Base-by-base conservation (phyloP, 345 rosid species). In the Populus deltoides region DNA sequence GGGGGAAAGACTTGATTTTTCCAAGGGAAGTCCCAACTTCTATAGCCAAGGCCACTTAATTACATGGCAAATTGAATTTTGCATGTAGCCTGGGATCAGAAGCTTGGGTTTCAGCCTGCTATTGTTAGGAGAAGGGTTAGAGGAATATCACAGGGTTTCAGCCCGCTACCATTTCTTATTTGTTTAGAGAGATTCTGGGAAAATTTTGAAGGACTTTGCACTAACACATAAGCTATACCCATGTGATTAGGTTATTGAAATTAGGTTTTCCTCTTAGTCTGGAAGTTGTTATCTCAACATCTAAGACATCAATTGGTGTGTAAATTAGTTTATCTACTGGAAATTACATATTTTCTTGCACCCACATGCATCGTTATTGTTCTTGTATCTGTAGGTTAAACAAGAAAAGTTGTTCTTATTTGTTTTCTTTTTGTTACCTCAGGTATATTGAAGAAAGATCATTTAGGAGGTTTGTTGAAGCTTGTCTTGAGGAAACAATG, bases 361-460 rank as follows among this genome's bases (percentile, higher is more conserved):
- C 61, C 22, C 11, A 20, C 3, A 55, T 10, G n/a, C 25, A 24
- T 68, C 41, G 33, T 15, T 7, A 24, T 16, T 25, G 35, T 24
- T 25, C 41, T 25, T 45, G 45, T 65, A 12, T 18, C 3, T 39
- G n/a, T 68, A 22, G 57, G 61, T 41, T 12, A n/a, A 47, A 16
- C 8, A 69, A 33, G 39, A 68, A 31, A 27, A 15, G 7, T 53
- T 57, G 74, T 25, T 43, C 45, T 77, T 74, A 25, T 73, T 20
- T 38, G 61, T 71, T 38, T 76, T 81, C 39, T 78, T 49, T 45
- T 33, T 62, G 71, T 78, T 75, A 29, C 68, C 75, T 39, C 83
- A 97, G 98, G 99, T 97, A 91, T 80, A 88, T 94, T 13, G 98
- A 97, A 85, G 98, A 97, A 76, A 86, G 99, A 86, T 94, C 97